These are phyloP conservation scores for Penicillium polonicum DNA, from an alignment of 2,329 filamentous ascomycete genomes.

Conservation along the genomic window DNA sequence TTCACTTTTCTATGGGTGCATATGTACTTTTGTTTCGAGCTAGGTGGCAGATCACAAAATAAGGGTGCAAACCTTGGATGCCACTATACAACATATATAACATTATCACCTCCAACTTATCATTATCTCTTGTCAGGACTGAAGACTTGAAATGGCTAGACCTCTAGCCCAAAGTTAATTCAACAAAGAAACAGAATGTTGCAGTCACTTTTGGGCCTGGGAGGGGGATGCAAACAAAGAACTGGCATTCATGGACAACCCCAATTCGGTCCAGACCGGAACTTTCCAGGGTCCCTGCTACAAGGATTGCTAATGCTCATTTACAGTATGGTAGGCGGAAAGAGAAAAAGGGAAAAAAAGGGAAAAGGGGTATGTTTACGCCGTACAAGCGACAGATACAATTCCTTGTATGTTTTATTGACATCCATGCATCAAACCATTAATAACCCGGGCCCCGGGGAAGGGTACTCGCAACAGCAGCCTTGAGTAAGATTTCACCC, in stretches of 20 bases:
- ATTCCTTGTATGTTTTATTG: neutral
- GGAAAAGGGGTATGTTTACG: neutral
- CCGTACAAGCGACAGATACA: neutral
- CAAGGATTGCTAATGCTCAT: neutral
- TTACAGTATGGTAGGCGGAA: neutral
- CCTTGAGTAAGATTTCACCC: neutral
- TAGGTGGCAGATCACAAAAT: neutral
- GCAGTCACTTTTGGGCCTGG: neutral
- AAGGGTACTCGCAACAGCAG: neutral
- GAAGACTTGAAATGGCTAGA: neutral
- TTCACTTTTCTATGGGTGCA: neutral
- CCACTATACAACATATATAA: neutral
- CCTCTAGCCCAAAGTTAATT: neutral
- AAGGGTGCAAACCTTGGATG: neutral
- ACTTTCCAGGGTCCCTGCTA: neutral
- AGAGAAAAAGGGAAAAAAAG: neutral
- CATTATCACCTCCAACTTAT: neutral
- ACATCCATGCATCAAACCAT: slow-evolving; percentile 6
- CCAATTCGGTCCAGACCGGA: neutral
- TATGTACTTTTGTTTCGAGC: neutral
- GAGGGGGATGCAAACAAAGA: neutral
- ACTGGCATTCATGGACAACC: neutral
- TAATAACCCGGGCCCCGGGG: neutral
- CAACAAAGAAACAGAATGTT: neutral
- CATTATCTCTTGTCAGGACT: neutral